Conservation (phyloP, 495 filamentous ascomycete genomes). For the Trichoderma reesei region DNA sequence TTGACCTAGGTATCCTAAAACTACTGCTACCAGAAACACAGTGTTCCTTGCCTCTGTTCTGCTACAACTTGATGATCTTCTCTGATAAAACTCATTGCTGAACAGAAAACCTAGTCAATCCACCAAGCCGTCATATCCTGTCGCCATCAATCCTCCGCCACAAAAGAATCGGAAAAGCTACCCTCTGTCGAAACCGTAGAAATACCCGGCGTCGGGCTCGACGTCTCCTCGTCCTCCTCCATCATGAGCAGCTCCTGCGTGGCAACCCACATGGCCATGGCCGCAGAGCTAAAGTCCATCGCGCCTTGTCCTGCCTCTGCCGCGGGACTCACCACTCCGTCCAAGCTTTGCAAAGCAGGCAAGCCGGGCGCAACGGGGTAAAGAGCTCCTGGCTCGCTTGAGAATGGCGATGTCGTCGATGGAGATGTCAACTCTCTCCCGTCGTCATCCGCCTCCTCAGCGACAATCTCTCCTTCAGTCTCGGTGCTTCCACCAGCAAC, state of each 20-base stretch:
- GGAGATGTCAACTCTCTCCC: not conserved
- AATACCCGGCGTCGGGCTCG: not conserved
- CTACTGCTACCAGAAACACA: not conserved
- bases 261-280: constrained; percentile 16
- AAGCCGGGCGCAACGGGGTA: no score
- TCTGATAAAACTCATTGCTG: no score
- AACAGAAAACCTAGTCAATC: no score
- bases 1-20: not conserved
- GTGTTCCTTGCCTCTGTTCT: not conserved
- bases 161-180: not conserved
- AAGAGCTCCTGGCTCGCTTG: no score
- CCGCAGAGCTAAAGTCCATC: constrained; percentile 9
- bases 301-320: not conserved
- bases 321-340: not conserved
- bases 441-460: not conserved
- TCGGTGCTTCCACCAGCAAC: no score
- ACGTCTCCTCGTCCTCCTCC: not conserved
- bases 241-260: constrained; percentile 14
- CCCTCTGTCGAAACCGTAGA: not conserved
- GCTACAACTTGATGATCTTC: not conserved
- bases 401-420: no score
- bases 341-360: not conserved
- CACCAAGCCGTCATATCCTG: no score
- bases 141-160: no score
- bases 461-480: not conserved